Conservation (phyloP, 2,329 filamentous ascomycete species). For the Fusarium fujikuroi region DNA sequence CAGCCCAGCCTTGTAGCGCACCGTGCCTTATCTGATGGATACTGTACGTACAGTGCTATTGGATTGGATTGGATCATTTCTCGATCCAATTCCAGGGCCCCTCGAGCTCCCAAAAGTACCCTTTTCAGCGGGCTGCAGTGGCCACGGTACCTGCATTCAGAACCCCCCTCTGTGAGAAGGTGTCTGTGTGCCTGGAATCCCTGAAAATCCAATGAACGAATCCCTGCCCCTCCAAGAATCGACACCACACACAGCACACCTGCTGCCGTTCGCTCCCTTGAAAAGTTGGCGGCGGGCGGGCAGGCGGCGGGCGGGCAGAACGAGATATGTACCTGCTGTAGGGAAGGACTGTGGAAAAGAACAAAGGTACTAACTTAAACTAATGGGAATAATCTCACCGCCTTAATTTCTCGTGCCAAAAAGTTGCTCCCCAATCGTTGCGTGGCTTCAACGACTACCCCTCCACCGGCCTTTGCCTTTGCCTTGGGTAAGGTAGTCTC, state of each 20-base stretch:
- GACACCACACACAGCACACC: conserved; percentile 26
- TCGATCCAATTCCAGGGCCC: conserved; percentile 5
- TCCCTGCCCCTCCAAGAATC: conserved; percentile 36
- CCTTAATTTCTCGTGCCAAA: conserved; percentile 41
- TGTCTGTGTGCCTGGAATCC: conserved; percentile 21
- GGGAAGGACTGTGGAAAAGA: not conserved
- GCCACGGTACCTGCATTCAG: conserved; percentile 34
- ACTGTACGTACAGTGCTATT: conserved; percentile 14
- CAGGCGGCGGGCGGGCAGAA: conserved; percentile 35
- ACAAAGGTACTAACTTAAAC: not conserved
- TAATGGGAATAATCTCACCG: conserved; percentile 41
- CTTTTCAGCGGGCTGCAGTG: conserved; percentile 17
- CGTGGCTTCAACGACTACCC: conserved; percentile 36
- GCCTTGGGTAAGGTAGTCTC: not conserved
- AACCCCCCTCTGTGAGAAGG: conserved; percentile 16
- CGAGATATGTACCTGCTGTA: not conserved
- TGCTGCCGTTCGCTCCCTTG: not conserved
- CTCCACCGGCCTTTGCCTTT: conserved; percentile 20
- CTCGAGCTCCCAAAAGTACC: conserved; percentile 23
- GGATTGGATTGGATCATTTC: not conserved
- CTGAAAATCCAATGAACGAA: conserved; percentile 18
- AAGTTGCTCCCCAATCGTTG: conserved; percentile 33
- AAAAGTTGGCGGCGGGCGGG: not conserved
- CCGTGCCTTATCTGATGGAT: conserved; percentile 15
- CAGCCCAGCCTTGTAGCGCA: conserved; percentile 34